Evolutionary conservation across 352 stramenopile species (phyloP).

Genomic region (Phytophthora syringae): DNA sequence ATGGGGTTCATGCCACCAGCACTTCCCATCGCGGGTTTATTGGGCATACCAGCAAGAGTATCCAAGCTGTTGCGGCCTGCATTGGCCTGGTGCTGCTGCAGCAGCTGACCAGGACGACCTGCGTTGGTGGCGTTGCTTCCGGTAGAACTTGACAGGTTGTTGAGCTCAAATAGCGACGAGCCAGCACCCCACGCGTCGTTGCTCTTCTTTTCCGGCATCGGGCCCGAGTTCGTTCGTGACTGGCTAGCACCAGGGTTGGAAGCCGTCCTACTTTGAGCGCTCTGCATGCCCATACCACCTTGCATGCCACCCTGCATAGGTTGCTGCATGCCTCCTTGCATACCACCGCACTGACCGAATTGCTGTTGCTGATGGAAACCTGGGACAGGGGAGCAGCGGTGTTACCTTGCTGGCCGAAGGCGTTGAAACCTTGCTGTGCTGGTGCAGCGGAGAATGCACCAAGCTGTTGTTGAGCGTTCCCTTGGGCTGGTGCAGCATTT

Average conservation of each 20-base stretch:
- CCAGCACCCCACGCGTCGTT: slow-evolving; percentile 85
- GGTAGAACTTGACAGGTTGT: slow-evolving; percentile 59
- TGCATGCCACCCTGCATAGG: slow-evolving; percentile 43
- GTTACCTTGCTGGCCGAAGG: slow-evolving; percentile 52
- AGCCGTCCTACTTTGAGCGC: slow-evolving; percentile 40
- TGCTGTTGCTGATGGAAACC: slow-evolving; percentile 59
- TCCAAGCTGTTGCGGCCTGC: slow-evolving; percentile 79
- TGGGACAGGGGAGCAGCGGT: slow-evolving; percentile 37
- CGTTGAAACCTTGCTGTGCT: slow-evolving; percentile 54
- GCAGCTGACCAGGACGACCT: slow-evolving; percentile 41
- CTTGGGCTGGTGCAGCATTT: slow-evolving; percentile 34
- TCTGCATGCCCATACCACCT: slow-evolving; percentile 40
- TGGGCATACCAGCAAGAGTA: slow-evolving; percentile 81
- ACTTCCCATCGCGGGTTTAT: slow-evolving; percentile 61
- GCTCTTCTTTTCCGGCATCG: slow-evolving; percentile 50
- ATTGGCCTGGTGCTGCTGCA: slow-evolving; percentile 27
- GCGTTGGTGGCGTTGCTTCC: slow-evolving; percentile 28
- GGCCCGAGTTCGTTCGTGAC: slow-evolving; percentile 35
- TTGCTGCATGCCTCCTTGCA: too few relatives aligned
- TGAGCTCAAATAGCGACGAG: slow-evolving; percentile 82
- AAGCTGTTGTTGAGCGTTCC: slow-evolving; percentile 46
- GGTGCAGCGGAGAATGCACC: slow-evolving; percentile 45
- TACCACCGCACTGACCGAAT: slow-evolving; percentile 53
- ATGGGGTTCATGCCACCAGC: slow-evolving; percentile 60
- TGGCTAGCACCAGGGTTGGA: slow-evolving; percentile 50